phyloP scores from a whole-genome alignment of 768 basidiomycete species.

The Boletus insuetus region DNA sequence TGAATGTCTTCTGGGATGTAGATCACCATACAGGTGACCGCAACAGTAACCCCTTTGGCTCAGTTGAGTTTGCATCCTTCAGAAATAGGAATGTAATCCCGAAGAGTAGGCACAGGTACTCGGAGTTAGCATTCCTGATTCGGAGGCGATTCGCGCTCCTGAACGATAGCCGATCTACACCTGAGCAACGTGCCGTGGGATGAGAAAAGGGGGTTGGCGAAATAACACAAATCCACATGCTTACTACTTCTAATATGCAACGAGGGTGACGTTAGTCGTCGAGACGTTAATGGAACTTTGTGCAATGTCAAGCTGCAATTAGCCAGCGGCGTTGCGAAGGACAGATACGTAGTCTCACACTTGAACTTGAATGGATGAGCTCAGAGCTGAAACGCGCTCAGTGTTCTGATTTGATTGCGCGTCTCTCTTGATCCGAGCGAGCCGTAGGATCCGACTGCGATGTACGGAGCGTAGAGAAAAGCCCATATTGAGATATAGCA shows the following conservation, averaged over 20 bases:
- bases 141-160: neutral
- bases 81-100: neutral
- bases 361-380: neutral
- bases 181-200: neutral
- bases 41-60: neutral
- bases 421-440: neutral
- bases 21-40: neutral
- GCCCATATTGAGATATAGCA: neutral
- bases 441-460: neutral
- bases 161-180: neutral
- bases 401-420: neutral
- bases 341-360: neutral
- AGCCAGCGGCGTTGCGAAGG: conserved; percentile 7
- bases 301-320: conserved; percentile 6
- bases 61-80: neutral
- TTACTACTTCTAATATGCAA: neutral
- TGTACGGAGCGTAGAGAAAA: neutral
- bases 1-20: neutral
- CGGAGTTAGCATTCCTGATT: neutral
- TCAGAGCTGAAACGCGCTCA: neutral
- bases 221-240: neutral
- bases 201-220: neutral
- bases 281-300: conserved; percentile 4
- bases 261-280: neutral
- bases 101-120: neutral